Conservation (phyloP, 257 asterid species). For the Nicotiana tabacum region DNA sequence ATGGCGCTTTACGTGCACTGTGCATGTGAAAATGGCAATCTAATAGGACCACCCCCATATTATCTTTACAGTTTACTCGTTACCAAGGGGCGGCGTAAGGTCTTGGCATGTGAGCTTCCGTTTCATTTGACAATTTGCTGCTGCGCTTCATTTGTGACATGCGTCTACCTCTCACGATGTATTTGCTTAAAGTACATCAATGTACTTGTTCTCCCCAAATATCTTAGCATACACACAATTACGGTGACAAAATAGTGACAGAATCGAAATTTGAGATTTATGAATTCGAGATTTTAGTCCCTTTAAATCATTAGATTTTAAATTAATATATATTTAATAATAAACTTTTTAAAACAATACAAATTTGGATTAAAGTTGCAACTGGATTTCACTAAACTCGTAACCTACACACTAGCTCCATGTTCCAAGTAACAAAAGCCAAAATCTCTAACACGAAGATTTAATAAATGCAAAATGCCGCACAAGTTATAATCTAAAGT, state of each 20-base stretch:
- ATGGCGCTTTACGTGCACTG: neutral
- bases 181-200: neutral
- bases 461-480: neutral
- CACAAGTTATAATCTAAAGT: neutral
- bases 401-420: no score
- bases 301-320: no score
- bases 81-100: neutral
- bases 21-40: neutral
- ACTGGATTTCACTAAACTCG: no score
- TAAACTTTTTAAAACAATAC: no score
- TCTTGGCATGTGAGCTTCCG: constrained; percentile 1
- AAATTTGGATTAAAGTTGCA: no score
- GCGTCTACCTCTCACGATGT: neutral
- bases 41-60: neutral
- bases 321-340: no score
- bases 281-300: no score
- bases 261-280: no score
- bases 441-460: neutral
- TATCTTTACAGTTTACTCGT: neutral
- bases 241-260: no score
- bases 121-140: neutral
- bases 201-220: neutral
- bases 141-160: neutral
- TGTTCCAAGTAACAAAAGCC: no score
- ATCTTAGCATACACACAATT: neutral